Evolutionary conservation across 139 green algal species (phyloP), one percentile per base, ranked within the genome.

Genomic region (Chlorella vulgaris): DNA sequence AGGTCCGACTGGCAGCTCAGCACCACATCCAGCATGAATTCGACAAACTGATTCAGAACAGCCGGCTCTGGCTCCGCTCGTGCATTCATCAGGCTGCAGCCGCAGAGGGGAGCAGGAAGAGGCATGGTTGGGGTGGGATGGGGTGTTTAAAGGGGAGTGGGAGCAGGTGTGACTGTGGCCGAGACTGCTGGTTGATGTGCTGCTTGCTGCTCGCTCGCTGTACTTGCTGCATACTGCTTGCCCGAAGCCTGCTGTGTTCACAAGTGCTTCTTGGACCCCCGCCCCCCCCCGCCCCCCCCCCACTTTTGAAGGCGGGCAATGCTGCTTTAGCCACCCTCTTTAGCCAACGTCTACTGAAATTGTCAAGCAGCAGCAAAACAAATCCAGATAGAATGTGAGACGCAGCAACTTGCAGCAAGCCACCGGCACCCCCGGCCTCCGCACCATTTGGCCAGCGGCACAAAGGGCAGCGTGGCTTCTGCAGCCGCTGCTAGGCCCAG

Each of bases 21-120:
- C 40, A 93, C 81, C 0, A 89, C 83, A 26, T 89, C 85, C 82
- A 91, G 79, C 22, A 95, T 75, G 18, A 76, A 78, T 6, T 63
- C 22, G 0, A 82, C 82, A 28, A 90, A 75, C 6, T 51, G 15
- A n/a, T 76, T 63, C 15, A 91, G 69, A 5, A 83, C 51, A 0
- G 63, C 63, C 2, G 62, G 29, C 0, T 58, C 62, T 19, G 82
- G 90, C 39, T 89, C n/a, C 81, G 75, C 84, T 3, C 86, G 89
- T 2, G 76, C 76, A 8, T 80, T 63, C 24, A 83, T 70, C 19
- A 87, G 69, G 39, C 83, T 89, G 69, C 62, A 2, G 35, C 60
- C 13, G 39, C 31, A 38, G 24, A 43, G n/a, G 28, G 42, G 24
- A 38, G 68, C n/a, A 51, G 42, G n/a, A 36, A 35, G 29, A 76